Evolutionary conservation across 352 stramenopile species (phyloP), one percentile per base, ranked within the genome.

Genomic region (Phytophthora pluvialis): DNA sequence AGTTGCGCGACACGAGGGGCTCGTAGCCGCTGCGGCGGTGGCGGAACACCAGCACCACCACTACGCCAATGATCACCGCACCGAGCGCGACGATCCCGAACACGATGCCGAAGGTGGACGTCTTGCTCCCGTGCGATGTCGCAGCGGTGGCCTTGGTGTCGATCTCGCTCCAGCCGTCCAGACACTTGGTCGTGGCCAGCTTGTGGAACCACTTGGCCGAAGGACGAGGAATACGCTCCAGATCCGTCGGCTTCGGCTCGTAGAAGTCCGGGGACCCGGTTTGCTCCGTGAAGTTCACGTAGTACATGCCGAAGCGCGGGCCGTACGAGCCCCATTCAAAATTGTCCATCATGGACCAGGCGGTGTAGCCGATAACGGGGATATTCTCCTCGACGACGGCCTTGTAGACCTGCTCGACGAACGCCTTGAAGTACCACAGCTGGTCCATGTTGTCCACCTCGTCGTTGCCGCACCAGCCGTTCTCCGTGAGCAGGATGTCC

Each of bases 291-390:
- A 79, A 90, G 50, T 90, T 78, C 42, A 86, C 78, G 64, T 88
- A 86, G 67, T 83, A 90, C 46, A 90, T 70, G 12, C 81, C 81
- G 64, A 88, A 90, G 48, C 81, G 78, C 25, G 73, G 71, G 16
- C 65, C 60, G 60, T 74, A 86, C 47, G 76, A 66, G 18, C 77
- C 77, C 59, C 77, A 86, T 58, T 75, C 78, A 35, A 75, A 77
- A 46, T 84, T 84, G 54, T 81, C 75, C 25, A 75, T 44, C 32
- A 81, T 72, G 6, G 67, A 75, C 67, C 67, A 75, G 6, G 67
- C 67, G 25, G 67, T 75, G 67, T 75, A 75, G 0, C 67, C 67
- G 18, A 75, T 68, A 7, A 75, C 44, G 5, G 60, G 60, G 45
- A 75, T 75, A n/a, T 75, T 67, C 47, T 75, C 60, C 31, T 75